These are phyloP conservation scores for Tetrapyrgos nigripes DNA, from an alignment of 1,284 basidiomycete species.

Conservation along the genomic window DNA sequence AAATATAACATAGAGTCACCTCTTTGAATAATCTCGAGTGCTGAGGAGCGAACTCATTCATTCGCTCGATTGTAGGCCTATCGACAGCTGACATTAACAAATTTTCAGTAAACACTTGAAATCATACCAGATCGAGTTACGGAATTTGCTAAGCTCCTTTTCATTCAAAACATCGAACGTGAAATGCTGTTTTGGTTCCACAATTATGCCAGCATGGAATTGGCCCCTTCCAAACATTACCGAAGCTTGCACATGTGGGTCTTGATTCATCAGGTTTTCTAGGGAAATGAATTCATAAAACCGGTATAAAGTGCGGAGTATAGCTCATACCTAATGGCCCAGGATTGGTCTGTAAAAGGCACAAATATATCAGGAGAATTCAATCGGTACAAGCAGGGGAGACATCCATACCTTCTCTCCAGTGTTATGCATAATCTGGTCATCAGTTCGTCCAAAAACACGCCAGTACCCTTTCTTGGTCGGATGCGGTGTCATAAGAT, in stretches of 20 bases:
- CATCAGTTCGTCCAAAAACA: conserved; percentile 53
- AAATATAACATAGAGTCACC: neutral
- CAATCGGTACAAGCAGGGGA: neutral
- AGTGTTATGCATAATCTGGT: conserved; percentile 57
- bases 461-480: conserved; percentile 49
- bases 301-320: neutral
- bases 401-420: conserved; percentile 54
- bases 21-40: conserved; percentile 48
- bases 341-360: conserved; percentile 41
- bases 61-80: conserved; percentile 44
- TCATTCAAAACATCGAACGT: conserved; percentile 30
- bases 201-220: conserved; percentile 36
- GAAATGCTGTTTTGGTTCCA: conserved; percentile 30
- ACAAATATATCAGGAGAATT: conserved; percentile 7
- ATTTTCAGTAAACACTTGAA: neutral
- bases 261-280: conserved; percentile 31
- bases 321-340: conserved; percentile 36
- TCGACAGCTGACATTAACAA: neutral
- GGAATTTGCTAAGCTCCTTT: conserved; percentile 29
- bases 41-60: conserved; percentile 46
- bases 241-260: conserved; percentile 27
- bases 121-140: conserved; percentile 30
- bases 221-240: conserved; percentile 38
- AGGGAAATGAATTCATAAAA: neutral
- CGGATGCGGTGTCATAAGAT: conserved; percentile 52